A percentile compares a stretch with the other conserved stretches of the same genome.
phyloP scores from a whole-genome alignment of 257 asterid species.

The Salvia splendens region DNA sequence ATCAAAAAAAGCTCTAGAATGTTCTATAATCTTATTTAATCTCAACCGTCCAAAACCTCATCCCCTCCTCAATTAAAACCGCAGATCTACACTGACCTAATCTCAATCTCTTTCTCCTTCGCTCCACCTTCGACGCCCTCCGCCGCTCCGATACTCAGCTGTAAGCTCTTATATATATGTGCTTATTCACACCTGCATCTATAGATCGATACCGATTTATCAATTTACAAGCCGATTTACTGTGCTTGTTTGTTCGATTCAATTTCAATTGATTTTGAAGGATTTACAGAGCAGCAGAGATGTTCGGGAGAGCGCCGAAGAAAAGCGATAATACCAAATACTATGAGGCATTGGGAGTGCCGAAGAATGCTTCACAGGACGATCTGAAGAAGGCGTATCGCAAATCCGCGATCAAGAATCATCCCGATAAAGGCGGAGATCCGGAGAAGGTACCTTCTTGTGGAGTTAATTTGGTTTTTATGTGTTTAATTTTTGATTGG shows the following conservation, averaged over 20 bases:
- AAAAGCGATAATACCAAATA: constrained; percentile 78
- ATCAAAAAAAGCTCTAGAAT: constrained; percentile 23
- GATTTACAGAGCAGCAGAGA: constrained; percentile 38
- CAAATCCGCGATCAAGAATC: constrained; percentile 76
- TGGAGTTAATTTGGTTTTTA: background rate
- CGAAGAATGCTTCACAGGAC: constrained; percentile 66
- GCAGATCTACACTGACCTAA: constrained; percentile 27
- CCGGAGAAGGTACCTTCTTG: constrained; percentile 61
- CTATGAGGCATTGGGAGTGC: constrained; percentile 72
- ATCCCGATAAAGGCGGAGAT: constrained; percentile 90
- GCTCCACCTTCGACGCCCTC: constrained; percentile 34
- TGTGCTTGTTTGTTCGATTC: constrained; percentile 10
- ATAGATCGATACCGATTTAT: constrained; percentile 28
- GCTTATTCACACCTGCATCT: background rate
- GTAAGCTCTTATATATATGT: constrained; percentile 32
- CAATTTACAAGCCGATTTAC: background rate
- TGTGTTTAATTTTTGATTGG: background rate
- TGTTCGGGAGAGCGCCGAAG: constrained; percentile 83
- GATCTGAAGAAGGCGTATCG: constrained; percentile 85
- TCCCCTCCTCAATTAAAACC: constrained; percentile 32
- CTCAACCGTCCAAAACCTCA: constrained; percentile 44
- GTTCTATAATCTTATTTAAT: constrained; percentile 35
- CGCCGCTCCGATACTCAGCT: constrained; percentile 26
- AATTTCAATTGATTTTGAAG: constrained; percentile 25
- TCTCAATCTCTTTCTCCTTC: constrained; percentile 27